Evolutionary conservation across 192 early-diverging fungal genomes (phyloP).

Genomic region (Podila minutissima): DNA sequence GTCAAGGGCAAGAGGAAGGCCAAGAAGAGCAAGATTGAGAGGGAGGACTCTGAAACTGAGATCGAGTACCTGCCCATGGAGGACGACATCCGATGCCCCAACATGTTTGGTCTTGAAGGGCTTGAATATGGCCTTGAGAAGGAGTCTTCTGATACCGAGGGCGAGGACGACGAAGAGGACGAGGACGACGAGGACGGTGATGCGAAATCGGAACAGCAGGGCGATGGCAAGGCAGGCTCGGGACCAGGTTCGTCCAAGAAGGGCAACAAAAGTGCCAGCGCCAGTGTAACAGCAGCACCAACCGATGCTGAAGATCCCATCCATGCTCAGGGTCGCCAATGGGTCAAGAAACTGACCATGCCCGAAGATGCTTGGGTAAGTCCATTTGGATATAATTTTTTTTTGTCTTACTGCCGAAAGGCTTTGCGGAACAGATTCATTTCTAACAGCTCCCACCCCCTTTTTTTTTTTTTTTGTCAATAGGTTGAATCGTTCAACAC

Average conservation of each 20-base stretch:
- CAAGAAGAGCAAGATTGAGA: neutral
- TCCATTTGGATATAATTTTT: neutral
- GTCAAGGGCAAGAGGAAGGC: neutral
- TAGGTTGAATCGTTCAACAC: conserved; percentile 56
- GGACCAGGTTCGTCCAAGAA: neutral
- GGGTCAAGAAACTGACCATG: conserved; percentile 39
- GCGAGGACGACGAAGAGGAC: conserved; percentile 20
- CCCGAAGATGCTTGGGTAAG: conserved; percentile 42
- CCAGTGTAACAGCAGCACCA: neutral
- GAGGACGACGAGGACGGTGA: conserved; percentile 19
- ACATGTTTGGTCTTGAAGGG: conserved; percentile 37
- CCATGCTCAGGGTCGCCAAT: conserved; percentile 36
- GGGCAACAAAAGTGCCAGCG: neutral
- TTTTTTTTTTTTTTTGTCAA: neutral
- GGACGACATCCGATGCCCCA: conserved; percentile 29
- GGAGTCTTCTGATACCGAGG: conserved; percentile 13
- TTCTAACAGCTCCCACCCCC: neutral
- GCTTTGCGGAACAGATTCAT: neutral
- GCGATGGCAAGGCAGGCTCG: neutral
- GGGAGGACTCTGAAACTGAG: conserved; percentile 2
- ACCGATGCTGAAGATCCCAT: conserved; percentile 24
- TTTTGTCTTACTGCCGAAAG: neutral
- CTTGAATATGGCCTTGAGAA: conserved; percentile 2
- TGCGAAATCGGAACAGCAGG: neutral
- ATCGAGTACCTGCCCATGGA: conserved; percentile 29